Percentiles rank a stretch among this genome's conserved stretches.
These are phyloP conservation scores for Raffaelea albimanens DNA, from an alignment of 2,329 filamentous ascomycete species.

Conservation along the genomic window DNA sequence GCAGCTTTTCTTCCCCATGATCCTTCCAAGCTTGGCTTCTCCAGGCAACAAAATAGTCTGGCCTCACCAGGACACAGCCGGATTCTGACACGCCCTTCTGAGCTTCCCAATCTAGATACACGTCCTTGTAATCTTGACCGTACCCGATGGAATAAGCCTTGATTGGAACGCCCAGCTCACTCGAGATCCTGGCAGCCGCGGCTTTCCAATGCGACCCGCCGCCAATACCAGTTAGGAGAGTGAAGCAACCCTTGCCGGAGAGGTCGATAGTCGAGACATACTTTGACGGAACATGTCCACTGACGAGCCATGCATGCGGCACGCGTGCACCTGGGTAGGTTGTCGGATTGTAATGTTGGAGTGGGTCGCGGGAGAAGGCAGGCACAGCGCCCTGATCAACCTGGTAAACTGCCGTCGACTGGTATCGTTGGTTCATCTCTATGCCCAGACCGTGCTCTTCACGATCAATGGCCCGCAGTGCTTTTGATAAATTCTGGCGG, in stretches of 20 bases:
- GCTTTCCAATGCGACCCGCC: slow-evolving; percentile 39
- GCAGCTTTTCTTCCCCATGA: slow-evolving; percentile 3
- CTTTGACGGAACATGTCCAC: slow-evolving; percentile 25
- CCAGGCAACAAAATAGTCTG: slow-evolving; percentile 52
- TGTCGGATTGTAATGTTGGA: slow-evolving; percentile 31
- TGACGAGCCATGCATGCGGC: slow-evolving; percentile 56
- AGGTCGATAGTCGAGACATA: slow-evolving; percentile 50
- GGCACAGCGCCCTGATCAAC: slow-evolving; percentile 26
- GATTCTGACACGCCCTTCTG: slow-evolving; percentile 45
- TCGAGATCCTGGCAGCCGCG: slow-evolving; percentile 31
- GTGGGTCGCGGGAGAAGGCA: slow-evolving; percentile 22
- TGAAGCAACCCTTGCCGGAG: slow-evolving; percentile 44
- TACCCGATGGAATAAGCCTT: slow-evolving; percentile 44
- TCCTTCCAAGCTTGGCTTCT: slow-evolving; percentile 14
- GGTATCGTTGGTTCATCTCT: slow-evolving; percentile 51
- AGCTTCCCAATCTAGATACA: slow-evolving; percentile 50
- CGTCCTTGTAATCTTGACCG: slow-evolving; percentile 50
- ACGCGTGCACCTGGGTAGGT: slow-evolving; percentile 51
- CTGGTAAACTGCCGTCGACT: slow-evolving; percentile 32
- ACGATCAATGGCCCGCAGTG: slow-evolving; percentile 30
- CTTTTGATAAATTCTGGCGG: slow-evolving; percentile 27
- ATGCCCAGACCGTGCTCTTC: slow-evolving; percentile 48
- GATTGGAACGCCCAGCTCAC: slow-evolving; percentile 34
- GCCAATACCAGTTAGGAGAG: slow-evolving; percentile 43
- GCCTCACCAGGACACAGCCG: slow-evolving; percentile 47